A percentile compares a stretch with the other conserved stretches of the same genome.
phyloP scores from a whole-genome alignment of 345 rosid genomes.

The Physaria fendleri region DNA sequence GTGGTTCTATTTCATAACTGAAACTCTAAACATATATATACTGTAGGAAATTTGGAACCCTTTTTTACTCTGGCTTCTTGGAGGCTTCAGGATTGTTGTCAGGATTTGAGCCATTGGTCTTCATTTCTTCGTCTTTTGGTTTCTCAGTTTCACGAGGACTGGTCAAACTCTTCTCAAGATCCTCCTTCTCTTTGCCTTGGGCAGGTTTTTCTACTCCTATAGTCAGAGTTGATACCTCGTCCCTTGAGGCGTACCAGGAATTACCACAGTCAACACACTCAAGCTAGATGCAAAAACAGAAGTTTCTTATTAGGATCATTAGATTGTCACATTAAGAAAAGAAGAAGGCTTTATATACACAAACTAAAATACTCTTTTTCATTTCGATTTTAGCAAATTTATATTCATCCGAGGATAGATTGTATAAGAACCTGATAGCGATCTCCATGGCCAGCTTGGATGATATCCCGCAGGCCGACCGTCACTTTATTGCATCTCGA shows the following conservation, averaged over 20 bases:
- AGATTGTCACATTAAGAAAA: background rate
- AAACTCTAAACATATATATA: constrained; percentile 5
- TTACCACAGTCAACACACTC: constrained; percentile 84
- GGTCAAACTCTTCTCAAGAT: constrained; percentile 50
- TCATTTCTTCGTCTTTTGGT: constrained; percentile 34
- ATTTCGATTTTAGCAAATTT: background rate
- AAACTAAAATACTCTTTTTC: background rate
- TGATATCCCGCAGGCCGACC: constrained; percentile 84
- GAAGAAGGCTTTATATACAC: background rate
- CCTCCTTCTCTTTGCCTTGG: constrained; percentile 44
- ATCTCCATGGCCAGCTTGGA: constrained; percentile 94
- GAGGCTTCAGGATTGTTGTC: constrained; percentile 39
- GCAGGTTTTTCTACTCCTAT: constrained; percentile 52
- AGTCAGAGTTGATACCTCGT: constrained; percentile 68
- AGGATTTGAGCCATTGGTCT: constrained; percentile 32
- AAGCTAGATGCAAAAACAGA: constrained; percentile 40
- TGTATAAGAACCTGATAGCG: constrained; percentile 69
- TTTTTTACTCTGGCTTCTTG: constrained; percentile 35
- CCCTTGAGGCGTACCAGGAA: constrained; percentile 91
- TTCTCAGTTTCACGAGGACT: constrained; percentile 58
- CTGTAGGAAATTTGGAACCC: background rate
- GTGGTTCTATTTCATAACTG: background rate
- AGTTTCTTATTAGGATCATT: background rate
- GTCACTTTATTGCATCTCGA: constrained; percentile 63
- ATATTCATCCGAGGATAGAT: background rate